Evolutionary conservation across 1,284 basidiomycete species (phyloP).

Genomic region (Chalciporus sp.): DNA sequence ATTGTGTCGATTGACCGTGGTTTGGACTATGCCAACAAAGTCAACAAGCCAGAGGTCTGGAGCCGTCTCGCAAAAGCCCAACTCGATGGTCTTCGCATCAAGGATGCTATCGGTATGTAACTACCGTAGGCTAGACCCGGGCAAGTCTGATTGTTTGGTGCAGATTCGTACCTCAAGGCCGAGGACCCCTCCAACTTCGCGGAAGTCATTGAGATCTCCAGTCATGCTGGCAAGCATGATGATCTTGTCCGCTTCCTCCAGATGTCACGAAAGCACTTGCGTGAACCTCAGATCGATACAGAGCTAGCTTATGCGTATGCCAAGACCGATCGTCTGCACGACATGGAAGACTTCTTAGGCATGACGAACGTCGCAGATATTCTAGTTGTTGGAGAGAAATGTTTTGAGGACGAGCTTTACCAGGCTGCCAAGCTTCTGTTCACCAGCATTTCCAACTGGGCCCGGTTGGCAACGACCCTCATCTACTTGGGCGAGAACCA

Average conservation of each 20-base stretch:
- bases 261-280: slow-evolving; percentile 98
- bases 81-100: slow-evolving; percentile 96
- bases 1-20: slow-evolving; percentile 98
- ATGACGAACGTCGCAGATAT: slow-evolving; percentile 99
- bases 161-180: slow-evolving; percentile 99
- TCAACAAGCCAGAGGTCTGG: slow-evolving; percentile 98
- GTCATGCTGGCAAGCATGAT: slow-evolving; percentile 96
- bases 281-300: slow-evolving; percentile 98
- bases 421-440: slow-evolving; percentile 97
- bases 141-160: slow-evolving; percentile 10
- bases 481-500: slow-evolving; percentile 99
- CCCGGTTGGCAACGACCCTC: slow-evolving; percentile 94
- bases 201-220: slow-evolving; percentile 97
- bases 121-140: background rate
- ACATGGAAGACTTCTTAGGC: slow-evolving; percentile 99
- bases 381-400: slow-evolving; percentile 96
- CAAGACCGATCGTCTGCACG: slow-evolving; percentile 94
- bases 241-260: slow-evolving; percentile 97
- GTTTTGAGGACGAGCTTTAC: slow-evolving; percentile 98
- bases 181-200: slow-evolving; percentile 94
- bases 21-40: slow-evolving; percentile 94
- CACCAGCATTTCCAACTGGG: slow-evolving; percentile 98
- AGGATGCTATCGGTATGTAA: slow-evolving; percentile 88
- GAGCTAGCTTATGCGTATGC: slow-evolving; percentile 96
- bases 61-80: slow-evolving; percentile 98